phyloP scores from a whole-genome alignment of 2,329 filamentous ascomycete genomes.

The Aspergillus calidoustus region DNA sequence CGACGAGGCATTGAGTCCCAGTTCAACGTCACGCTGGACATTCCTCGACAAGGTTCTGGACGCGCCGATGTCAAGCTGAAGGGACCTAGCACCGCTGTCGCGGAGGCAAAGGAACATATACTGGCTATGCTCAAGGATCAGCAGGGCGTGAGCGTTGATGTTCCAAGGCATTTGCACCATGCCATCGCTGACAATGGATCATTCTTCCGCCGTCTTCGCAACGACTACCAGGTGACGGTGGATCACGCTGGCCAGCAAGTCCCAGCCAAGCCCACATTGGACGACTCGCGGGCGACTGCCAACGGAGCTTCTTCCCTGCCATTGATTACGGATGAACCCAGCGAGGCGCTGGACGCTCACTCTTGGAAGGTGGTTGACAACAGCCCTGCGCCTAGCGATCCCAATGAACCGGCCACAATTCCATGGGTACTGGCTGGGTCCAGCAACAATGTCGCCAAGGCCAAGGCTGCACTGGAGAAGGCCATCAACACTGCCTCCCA shows the following conservation, averaged over 20 bases:
- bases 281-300: slow-evolving; percentile 55
- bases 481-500: slow-evolving; percentile 66
- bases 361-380: slow-evolving; percentile 81
- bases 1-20: slow-evolving; percentile 83
- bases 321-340: slow-evolving; percentile 88
- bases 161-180: slow-evolving; percentile 84
- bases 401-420: slow-evolving; percentile 46
- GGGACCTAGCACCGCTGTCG: slow-evolving; percentile 77
- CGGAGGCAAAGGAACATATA: slow-evolving; percentile 87
- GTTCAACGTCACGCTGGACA: slow-evolving; percentile 85
- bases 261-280: slow-evolving; percentile 68
- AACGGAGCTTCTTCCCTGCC: slow-evolving; percentile 69
- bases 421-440: slow-evolving; percentile 88
- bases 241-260: slow-evolving; percentile 83
- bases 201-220: slow-evolving; percentile 88
- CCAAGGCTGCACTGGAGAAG: slow-evolving; percentile 72
- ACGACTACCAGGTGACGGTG: slow-evolving; percentile 84
- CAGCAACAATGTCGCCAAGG: slow-evolving; percentile 79
- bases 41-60: slow-evolving; percentile 85
- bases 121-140: slow-evolving; percentile 76
- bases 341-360: slow-evolving; percentile 67
- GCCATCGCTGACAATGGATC: slow-evolving; percentile 80
- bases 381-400: slow-evolving; percentile 29
- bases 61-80: slow-evolving; percentile 85
- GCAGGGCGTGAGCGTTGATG: slow-evolving; percentile 82